Percentiles rank a stretch among this genome's conserved stretches.
Conservation (phyloP, 1,139 yeast genomes). For the Meyerozyma athensensis region DNA sequence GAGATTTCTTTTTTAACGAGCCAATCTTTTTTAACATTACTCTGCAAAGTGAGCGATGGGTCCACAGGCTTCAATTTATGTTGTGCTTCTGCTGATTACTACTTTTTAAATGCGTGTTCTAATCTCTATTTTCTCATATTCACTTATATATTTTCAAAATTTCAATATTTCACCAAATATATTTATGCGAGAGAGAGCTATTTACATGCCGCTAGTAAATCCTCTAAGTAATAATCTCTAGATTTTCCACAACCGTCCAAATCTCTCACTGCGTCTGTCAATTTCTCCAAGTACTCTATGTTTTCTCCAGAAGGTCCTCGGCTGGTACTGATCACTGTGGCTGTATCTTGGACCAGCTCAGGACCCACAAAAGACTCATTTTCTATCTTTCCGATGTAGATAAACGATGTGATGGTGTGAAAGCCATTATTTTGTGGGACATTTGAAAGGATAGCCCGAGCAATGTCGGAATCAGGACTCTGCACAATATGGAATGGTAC, state of each 20-base stretch:
- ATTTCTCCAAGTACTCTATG: constrained; percentile 57
- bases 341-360: constrained; percentile 55
- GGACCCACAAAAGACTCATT: constrained; percentile 86
- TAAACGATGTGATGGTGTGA: constrained; percentile 50
- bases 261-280: constrained; percentile 49
- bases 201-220: constrained; percentile 14
- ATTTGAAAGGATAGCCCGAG: constrained; percentile 10
- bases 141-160: neutral
- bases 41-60: no score
- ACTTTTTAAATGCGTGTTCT: no score
- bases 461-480: constrained; percentile 19
- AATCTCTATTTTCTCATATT: no score
- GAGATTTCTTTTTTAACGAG: constrained; percentile 12
- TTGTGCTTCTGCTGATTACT: no score
- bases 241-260: constrained; percentile 34
- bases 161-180: no score
- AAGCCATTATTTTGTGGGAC: constrained; percentile 29
- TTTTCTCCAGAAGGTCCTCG: constrained; percentile 83
- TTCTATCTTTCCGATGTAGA: constrained; percentile 79
- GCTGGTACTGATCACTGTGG: constrained; percentile 49
- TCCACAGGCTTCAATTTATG: no score
- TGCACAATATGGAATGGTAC: constrained; percentile 57
- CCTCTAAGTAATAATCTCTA: constrained; percentile 35
- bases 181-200: neutral
- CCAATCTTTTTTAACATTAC: no score